Evolutionary conservation across 2,329 filamentous ascomycete genomes (phyloP), one percentile per base, ranked within the genome.

Genomic region (Claviceps spartinae): DNA sequence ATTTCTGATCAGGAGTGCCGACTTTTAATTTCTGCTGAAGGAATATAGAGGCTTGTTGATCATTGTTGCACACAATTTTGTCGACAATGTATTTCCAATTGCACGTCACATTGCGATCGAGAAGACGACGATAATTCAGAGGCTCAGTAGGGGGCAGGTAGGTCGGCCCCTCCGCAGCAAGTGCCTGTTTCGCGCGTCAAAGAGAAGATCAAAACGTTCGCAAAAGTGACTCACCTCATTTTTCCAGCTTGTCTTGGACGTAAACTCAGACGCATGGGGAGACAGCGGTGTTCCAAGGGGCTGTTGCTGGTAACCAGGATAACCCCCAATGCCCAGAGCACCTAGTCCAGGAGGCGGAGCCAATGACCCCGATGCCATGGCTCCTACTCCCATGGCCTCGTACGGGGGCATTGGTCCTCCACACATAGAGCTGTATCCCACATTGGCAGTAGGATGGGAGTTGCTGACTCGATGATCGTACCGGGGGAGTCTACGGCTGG

Each of bases 61-160:
- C 93, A 67, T 98, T 97, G 72, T 90, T 96, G 79, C 88, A 94
- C 59, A 98, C 90, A 65, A 98, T 98, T 75, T 97, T 97, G 73
- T 98, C 91, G 52, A 98, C 93, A 60, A 98, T 96, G 66, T 95
- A 96, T 71, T 93, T 95, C 93, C 91, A 98, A 72, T 98, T 94
- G 71, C 91, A 97, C 63, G 87, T 95, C 68, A 95, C 88, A 65
- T 91, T 95, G 63, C 90, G 89, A 64, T 98, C 93, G 47, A 97
- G 81, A 41, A 98, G 78, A 52, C 90, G 89, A 55, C 93, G 89
- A 63, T 97, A 98, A 69, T 98, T 97, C 61, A 97, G 78, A 11
- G 91, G 93, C 68, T 98, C 93, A 6, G 86, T 86, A 3, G 89
- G 85, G 11, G 86, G 83, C 30, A 96, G 72, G 64, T 94, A 96